A percentile compares a stretch with the other conserved stretches of the same genome.
Conservation (phyloP, 2,329 filamentous ascomycete species). For the Colletotrichum lini region DNA sequence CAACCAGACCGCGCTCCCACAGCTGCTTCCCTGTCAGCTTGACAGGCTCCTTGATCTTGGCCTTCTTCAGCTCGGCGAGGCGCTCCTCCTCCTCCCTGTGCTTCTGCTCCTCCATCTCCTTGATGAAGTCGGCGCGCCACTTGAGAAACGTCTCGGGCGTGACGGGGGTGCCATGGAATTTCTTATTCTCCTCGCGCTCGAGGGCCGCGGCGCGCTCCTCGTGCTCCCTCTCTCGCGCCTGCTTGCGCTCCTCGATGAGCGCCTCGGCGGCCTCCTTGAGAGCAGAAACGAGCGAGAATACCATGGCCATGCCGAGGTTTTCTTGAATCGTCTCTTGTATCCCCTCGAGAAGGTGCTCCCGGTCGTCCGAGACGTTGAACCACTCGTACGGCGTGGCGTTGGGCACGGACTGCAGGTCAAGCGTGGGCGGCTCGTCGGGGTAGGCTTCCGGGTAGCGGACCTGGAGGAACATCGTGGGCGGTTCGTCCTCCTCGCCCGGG, state of each 20-base stretch:
- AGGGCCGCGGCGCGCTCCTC: constrained; percentile 70
- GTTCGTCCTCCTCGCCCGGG: constrained; percentile 73
- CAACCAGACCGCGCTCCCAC: constrained; percentile 81
- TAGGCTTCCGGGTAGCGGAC: constrained; percentile 93
- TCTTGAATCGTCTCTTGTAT: constrained; percentile 86
- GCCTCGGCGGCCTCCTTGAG: constrained; percentile 94
- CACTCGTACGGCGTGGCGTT: constrained; percentile 79
- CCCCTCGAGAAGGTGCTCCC: constrained; percentile 77
- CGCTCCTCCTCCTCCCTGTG: constrained; percentile 80
- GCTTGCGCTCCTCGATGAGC: constrained; percentile 81
- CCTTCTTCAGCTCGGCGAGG: constrained; percentile 86
- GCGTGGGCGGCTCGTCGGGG: constrained; percentile 86
- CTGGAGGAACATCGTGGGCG: constrained; percentile 83
- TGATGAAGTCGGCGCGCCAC: constrained; percentile 84
- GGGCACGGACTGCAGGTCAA: constrained; percentile 83
- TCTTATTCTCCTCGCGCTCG: constrained; percentile 94
- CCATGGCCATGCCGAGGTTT: constrained; percentile 97
- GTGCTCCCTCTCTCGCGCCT: constrained; percentile 70
- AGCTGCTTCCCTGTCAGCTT: constrained; percentile 81
- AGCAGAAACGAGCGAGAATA: constrained; percentile 90
- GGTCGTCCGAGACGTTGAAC: constrained; percentile 87
- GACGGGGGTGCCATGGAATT: constrained; percentile 93
- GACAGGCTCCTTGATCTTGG: constrained; percentile 80
- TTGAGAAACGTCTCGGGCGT: constrained; percentile 87
- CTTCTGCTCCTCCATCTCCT: constrained; percentile 85